Conservation (phyloP, 768 basidiomycete species). For the Leccinum sublutescens region DNA sequence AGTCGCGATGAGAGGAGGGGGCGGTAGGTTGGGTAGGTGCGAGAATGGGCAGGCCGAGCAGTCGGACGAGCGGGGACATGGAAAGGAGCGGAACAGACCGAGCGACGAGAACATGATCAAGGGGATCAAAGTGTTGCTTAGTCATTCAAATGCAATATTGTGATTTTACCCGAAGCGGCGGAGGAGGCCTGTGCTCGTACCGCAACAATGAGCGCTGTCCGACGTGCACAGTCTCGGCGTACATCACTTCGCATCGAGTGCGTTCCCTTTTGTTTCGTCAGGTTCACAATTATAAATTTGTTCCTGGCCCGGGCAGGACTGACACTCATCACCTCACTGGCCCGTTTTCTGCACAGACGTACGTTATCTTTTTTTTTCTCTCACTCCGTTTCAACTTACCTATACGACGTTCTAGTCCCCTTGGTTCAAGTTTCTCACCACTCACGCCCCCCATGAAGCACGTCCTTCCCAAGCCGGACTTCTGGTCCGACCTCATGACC, state of each 20-base stretch:
- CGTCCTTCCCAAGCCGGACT: neutral
- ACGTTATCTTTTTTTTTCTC: neutral
- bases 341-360: neutral
- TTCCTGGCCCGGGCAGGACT: neutral
- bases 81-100: conserved; percentile 53
- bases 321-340: neutral
- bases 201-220: neutral
- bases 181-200: neutral
- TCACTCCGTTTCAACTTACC: neutral
- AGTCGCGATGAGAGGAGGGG: conserved; percentile 17
- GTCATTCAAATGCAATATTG: neutral
- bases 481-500: conserved; percentile 52
- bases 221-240: neutral
- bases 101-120: conserved; percentile 60
- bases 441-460: conserved; percentile 24
- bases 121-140: neutral
- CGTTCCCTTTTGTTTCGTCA: neutral
- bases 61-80: conserved; percentile 53
- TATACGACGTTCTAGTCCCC: neutral
- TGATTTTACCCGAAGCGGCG: neutral
- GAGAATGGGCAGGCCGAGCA: conserved; percentile 70
- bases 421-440: neutral
- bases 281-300: neutral
- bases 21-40: conserved; percentile 43
- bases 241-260: neutral